Evolutionary conservation across 2,329 filamentous ascomycete genomes (phyloP).

Genomic region (Clonostachys rosea): DNA sequence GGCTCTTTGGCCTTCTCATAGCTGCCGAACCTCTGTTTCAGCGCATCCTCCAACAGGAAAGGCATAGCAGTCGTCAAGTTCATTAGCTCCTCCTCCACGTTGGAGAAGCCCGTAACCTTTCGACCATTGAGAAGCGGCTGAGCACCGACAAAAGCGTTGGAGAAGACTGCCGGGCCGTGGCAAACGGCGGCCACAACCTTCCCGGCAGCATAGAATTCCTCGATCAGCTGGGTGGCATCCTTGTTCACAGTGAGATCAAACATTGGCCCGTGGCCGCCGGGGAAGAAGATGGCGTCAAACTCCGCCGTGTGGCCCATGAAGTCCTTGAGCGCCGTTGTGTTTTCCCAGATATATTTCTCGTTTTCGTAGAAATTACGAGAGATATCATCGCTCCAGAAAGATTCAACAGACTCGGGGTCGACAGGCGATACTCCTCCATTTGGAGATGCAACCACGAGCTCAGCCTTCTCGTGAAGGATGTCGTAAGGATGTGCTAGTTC

Average conservation of each 20-base stretch:
- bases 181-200: slow-evolving; percentile 66
- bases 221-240: slow-evolving; percentile 53
- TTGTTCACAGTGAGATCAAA: slow-evolving; percentile 58
- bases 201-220: slow-evolving; percentile 55
- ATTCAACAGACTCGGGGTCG: slow-evolving; percentile 52
- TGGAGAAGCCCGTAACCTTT: slow-evolving; percentile 57
- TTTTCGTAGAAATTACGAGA: slow-evolving; percentile 49
- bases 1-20: slow-evolving; percentile 51
- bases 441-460: slow-evolving; percentile 56
- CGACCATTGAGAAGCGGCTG: slow-evolving; percentile 48
- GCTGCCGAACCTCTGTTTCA: slow-evolving; percentile 45
- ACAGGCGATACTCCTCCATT: slow-evolving; percentile 57
- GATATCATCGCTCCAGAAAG: slow-evolving; percentile 47
- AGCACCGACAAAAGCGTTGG: slow-evolving; percentile 33
- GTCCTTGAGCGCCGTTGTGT: slow-evolving; percentile 52
- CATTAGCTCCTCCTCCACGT: slow-evolving; percentile 48
- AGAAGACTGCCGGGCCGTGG: slow-evolving; percentile 62
- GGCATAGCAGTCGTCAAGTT: slow-evolving; percentile 49
- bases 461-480: slow-evolving; percentile 45
- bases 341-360: slow-evolving; percentile 57
- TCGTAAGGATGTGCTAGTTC: slow-evolving; percentile 64
- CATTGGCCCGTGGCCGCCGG: slow-evolving; percentile 60
- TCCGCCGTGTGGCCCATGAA: slow-evolving; percentile 52
- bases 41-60: slow-evolving; percentile 51
- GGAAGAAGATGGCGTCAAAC: slow-evolving; percentile 58